These are phyloP conservation scores for Carnegiea gigantea DNA, from an alignment of 179 eudicot genomes.

Conservation along the genomic window DNA sequence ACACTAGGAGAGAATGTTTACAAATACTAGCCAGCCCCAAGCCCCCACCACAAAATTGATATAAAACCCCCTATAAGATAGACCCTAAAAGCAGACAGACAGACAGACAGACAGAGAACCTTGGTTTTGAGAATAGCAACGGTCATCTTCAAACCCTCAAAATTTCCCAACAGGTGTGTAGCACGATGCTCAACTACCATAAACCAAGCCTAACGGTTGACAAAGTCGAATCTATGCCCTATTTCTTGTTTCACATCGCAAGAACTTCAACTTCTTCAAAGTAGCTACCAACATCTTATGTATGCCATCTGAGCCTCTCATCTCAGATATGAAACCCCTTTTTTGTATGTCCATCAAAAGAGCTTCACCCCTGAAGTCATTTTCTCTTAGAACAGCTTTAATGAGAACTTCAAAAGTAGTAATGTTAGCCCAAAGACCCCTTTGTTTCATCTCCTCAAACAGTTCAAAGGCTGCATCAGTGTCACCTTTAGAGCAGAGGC, in stretches of 20 bases:
- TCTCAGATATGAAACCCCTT: constrained; percentile 57
- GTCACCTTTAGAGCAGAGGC: constrained; percentile 54
- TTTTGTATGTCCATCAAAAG: constrained; percentile 55
- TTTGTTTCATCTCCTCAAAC: constrained; percentile 73
- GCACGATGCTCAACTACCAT: constrained; percentile 5
- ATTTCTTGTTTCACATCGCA: constrained; percentile 37
- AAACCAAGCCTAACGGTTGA: background rate
- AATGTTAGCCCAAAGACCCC: constrained; percentile 55
- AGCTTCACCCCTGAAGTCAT: constrained; percentile 47
- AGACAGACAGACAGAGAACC: constrained; percentile 13
- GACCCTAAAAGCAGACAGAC: constrained; percentile 26
- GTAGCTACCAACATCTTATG: constrained; percentile 44
- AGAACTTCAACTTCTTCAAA: constrained; percentile 37
- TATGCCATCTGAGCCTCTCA: constrained; percentile 34
- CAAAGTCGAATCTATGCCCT: background rate
- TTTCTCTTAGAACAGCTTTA: constrained; percentile 38
- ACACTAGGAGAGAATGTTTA: background rate
- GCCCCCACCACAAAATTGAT: background rate
- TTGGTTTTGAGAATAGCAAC: background rate
- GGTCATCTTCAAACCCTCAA: background rate
- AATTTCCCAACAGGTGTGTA: background rate
- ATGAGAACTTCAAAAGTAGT: constrained; percentile 58
- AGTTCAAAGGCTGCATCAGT: constrained; percentile 47
- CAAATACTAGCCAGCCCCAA: background rate
- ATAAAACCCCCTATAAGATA: too few species aligned